phyloP scores from a whole-genome alignment of 768 basidiomycete species.

The Termitomyces sp. region DNA sequence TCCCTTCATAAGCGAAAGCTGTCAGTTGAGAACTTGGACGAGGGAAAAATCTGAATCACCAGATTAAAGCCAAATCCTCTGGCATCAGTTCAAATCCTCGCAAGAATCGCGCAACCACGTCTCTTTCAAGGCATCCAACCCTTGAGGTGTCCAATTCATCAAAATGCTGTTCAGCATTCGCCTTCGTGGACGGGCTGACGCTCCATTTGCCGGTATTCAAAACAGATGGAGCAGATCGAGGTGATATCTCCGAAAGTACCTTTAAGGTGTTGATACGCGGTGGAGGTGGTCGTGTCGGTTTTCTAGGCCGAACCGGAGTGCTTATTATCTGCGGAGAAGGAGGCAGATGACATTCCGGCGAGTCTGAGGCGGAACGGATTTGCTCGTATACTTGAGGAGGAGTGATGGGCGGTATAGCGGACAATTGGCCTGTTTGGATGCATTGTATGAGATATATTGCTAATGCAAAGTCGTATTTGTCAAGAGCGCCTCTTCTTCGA shows the following conservation, averaged over 20 bases:
- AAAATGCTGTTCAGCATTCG: slow-evolving; percentile 25
- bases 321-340: slow-evolving; percentile 3
- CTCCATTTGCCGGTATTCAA: slow-evolving; percentile 15
- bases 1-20: slow-evolving; percentile 18
- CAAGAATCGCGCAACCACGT: slow-evolving; percentile 27
- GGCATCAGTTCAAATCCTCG: slow-evolving; percentile 23
- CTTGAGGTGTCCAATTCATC: slow-evolving; percentile 22
- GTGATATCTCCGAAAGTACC: not conserved
- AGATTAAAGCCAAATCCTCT: slow-evolving; percentile 30
- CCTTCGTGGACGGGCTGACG: slow-evolving; percentile 21
- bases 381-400: slow-evolving; percentile 25
- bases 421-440: slow-evolving; percentile 26
- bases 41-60: slow-evolving; percentile 19
- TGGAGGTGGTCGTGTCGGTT: not conserved
- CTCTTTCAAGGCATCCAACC: slow-evolving; percentile 26
- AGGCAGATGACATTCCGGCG: not conserved
- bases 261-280: not conserved
- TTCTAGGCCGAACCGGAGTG: not conserved
- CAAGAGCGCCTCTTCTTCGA: slow-evolving; percentile 51
- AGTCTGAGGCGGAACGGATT: slow-evolving; percentile 13
- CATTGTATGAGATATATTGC: slow-evolving; percentile 60
- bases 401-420: slow-evolving; percentile 23
- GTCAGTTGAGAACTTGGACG: not conserved
- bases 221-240: not conserved
- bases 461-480: slow-evolving; percentile 61